These are phyloP conservation scores for Chaetomiaceae sp. DNA, from an alignment of 2,329 filamentous ascomycete genomes.

Conservation along the genomic window DNA sequence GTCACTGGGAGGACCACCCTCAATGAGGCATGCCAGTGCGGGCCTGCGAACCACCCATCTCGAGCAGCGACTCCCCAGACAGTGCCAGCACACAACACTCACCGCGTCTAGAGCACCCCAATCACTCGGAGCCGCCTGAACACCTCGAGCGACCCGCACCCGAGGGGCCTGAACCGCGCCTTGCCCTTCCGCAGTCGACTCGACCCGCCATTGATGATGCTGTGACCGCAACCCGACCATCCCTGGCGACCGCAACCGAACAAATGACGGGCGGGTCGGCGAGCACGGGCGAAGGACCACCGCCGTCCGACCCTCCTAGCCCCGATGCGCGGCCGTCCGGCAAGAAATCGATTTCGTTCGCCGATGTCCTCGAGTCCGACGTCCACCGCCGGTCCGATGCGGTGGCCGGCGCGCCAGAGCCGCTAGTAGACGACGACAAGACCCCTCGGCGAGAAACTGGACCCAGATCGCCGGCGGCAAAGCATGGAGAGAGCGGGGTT, in stretches of 20 bases:
- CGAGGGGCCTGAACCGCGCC: neutral
- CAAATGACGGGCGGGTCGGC: conserved; percentile 20
- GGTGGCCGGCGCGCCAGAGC: neutral
- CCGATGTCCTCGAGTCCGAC: neutral
- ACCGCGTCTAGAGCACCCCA: too few species aligned
- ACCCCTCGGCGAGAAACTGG: neutral
- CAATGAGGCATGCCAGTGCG: conserved; percentile 16
- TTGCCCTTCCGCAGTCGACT: neutral
- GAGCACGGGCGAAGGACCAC: conserved; percentile 15
- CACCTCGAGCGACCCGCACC: neutral
- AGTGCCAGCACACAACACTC: neutral
- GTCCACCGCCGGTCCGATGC: neutral
- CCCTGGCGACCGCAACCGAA: conserved; percentile 7
- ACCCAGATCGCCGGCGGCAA: neutral
- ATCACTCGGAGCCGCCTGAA: too few species aligned
- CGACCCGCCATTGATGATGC: conserved; percentile 14
- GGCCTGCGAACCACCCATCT: conserved; percentile 1
- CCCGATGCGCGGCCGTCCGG: neutral
- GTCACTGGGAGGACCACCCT: conserved; percentile 13
- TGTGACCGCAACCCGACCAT: conserved; percentile 7
- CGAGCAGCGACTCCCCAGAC: neutral
- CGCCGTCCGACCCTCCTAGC: conserved; percentile 11
- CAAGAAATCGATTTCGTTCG: conserved; percentile 8
- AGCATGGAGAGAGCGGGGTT: conserved; percentile 13
- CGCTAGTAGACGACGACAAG: neutral